Base-by-base conservation (phyloP, 2,329 filamentous ascomycete genomes). In the Calonectria leucothoes region DNA sequence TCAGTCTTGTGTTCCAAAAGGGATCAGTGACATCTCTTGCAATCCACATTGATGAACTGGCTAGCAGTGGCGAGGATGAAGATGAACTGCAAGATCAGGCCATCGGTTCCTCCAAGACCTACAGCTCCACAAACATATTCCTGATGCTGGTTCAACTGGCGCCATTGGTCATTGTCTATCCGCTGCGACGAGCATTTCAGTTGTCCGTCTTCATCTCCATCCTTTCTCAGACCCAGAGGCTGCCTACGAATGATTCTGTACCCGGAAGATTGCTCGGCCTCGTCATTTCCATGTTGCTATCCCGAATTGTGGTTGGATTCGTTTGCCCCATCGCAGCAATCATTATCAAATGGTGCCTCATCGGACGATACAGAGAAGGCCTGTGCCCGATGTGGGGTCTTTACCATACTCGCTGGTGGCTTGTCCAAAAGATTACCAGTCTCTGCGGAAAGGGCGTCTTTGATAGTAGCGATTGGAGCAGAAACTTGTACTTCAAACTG, bases 341-440 rank as follows among this genome's bases (percentile, higher is more conserved):
- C 29, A 49, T 82, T 3, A 83, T 86, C 63, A 91, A 91, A 78
- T 91, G 89, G 90, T 55, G 88, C 7, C 83, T 91, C 66, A 88
- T 91, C 51, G 90, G 90, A 14, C 85, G 86, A 1, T 88, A 90
- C 78, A 84, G 82, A 42, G 85, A 89, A 77, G 90, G 90, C 0
- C 79, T 90, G 3, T 91, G 89, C 76, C 89, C 90, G 2, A 91
- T 91, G 89, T 91, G 90, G 90, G 89, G 89, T 1, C 74, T 79
- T 1, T 91, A 91, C 76, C 89, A 91, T 78, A 91, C 88, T 0
- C 84, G 88, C 11, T 91, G 90, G 90, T 91, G 90, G 90, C 76
- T 91, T 69, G 86, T 87, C 1, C 87, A 91, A 78, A 91, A 91
- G 82, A 86, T 87, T 25, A 82, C 89, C 4, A 84, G 85, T 42